Evolutionary conservation across 2,329 filamentous ascomycete species (phyloP).

Genomic region (Colletotrichum lini): DNA sequence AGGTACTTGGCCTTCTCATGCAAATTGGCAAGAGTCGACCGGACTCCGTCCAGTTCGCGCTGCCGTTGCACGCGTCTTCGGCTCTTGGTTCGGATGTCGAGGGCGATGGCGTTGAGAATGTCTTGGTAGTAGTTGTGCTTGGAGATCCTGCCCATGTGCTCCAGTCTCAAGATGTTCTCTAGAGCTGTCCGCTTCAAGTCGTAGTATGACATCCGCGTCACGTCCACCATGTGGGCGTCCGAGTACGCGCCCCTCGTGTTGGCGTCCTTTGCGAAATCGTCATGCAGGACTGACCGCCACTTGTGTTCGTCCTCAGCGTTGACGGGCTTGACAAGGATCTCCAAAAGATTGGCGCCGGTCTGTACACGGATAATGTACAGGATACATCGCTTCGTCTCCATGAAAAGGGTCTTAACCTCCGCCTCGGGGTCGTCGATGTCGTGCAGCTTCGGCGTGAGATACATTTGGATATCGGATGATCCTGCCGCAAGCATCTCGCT

Average conservation of each 20-base stretch:
- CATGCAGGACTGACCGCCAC: slow-evolving; percentile 85
- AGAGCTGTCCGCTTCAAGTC: slow-evolving; percentile 94
- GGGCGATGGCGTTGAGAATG: slow-evolving; percentile 95
- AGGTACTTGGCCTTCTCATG: slow-evolving; percentile 92
- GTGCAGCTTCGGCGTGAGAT: slow-evolving; percentile 89
- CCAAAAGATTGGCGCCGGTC: slow-evolving; percentile 90
- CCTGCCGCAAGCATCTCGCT: slow-evolving; percentile 90
- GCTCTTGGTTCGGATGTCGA: slow-evolving; percentile 98
- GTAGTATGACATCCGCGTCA: slow-evolving; percentile 89
- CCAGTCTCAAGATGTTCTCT: slow-evolving; percentile 92
- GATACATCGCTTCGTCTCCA: slow-evolving; percentile 98
- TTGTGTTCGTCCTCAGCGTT: slow-evolving; percentile 88
- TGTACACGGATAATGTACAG: slow-evolving; percentile 98
- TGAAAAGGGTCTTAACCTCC: slow-evolving; percentile 91
- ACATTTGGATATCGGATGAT: slow-evolving; percentile 91
- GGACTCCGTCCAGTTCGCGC: slow-evolving; percentile 88
- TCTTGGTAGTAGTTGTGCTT: slow-evolving; percentile 95
- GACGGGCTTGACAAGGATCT: slow-evolving; percentile 94
- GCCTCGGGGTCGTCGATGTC: slow-evolving; percentile 94
- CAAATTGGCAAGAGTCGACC: slow-evolving; percentile 80
- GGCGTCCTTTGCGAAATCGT: slow-evolving; percentile 81
- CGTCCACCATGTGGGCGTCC: slow-evolving; percentile 89
- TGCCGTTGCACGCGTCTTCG: slow-evolving; percentile 91
- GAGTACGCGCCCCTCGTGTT: slow-evolving; percentile 88
- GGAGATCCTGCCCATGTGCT: slow-evolving; percentile 90